phyloP scores from a whole-genome alignment of 2,329 filamentous ascomycete species.

The Phoma sp. region DNA sequence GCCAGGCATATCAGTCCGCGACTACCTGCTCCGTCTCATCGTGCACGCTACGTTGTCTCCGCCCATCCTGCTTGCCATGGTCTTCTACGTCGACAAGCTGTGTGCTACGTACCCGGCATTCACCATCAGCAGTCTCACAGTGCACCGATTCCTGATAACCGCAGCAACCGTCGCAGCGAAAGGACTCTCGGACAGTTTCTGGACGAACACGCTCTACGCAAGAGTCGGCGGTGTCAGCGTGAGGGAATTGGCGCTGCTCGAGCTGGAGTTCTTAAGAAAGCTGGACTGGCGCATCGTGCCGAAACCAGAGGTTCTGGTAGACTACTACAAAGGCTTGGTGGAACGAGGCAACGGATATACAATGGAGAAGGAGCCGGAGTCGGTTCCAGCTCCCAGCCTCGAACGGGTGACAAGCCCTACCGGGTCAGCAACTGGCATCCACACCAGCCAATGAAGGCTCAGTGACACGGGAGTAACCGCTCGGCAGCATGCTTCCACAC shows the following conservation, averaged over 20 bases:
- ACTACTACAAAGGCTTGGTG: slow-evolving; percentile 90
- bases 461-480: slow-evolving; percentile 2
- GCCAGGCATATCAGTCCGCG: slow-evolving; percentile 90
- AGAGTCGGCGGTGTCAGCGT: slow-evolving; percentile 91
- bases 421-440: slow-evolving; percentile 31
- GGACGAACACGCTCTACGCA: slow-evolving; percentile 97
- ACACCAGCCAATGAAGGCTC: slow-evolving; percentile 28
- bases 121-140: slow-evolving; percentile 93
- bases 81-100: slow-evolving; percentile 96
- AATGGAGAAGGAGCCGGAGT: slow-evolving; percentile 50
- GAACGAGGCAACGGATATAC: slow-evolving; percentile 68
- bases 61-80: slow-evolving; percentile 95
- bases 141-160: slow-evolving; percentile 96
- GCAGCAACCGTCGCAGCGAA: slow-evolving; percentile 96
- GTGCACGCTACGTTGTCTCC: slow-evolving; percentile 93
- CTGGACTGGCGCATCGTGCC: slow-evolving; percentile 98
- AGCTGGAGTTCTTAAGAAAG: slow-evolving; percentile 89
- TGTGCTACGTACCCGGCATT: slow-evolving; percentile 93
- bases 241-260: slow-evolving; percentile 85
- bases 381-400: slow-evolving; percentile 18
- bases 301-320: slow-evolving; percentile 88
- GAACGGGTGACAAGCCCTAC: slow-evolving; percentile 20
- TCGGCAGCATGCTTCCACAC: slow-evolving; percentile 5
- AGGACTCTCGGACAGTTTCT: slow-evolving; percentile 94
- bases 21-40: slow-evolving; percentile 91